Conservation (phyloP, 495 filamentous ascomycete species). For the Penicillium angulare region DNA sequence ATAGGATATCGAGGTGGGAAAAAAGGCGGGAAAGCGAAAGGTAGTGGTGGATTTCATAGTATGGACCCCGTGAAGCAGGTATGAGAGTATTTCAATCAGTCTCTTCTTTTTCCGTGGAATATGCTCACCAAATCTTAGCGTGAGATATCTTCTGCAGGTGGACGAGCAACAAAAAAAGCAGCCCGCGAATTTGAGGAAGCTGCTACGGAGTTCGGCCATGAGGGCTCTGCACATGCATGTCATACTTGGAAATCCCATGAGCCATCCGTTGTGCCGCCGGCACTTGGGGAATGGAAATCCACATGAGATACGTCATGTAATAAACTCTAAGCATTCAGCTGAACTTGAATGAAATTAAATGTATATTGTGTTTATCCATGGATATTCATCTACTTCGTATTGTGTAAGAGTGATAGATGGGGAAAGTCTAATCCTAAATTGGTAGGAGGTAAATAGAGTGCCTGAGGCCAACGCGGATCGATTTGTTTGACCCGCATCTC, state of each 20-base stretch:
- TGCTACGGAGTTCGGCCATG: conserved; percentile 1
- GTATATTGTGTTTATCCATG: background rate
- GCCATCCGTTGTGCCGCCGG: conserved; percentile 21
- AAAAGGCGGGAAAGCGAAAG: conserved; percentile 27
- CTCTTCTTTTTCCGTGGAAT: background rate
- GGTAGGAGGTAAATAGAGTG: conserved; percentile 27
- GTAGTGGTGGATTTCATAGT: conserved; percentile 26
- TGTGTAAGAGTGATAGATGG: background rate
- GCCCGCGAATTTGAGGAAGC: conserved; percentile 6
- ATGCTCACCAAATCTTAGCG: conserved; percentile 18
- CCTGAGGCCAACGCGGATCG: conserved; percentile 14
- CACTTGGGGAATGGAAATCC: conserved; percentile 26
- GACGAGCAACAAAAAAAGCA: conserved; percentile 34
- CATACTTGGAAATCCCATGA: conserved; percentile 9
- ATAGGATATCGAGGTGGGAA: conserved; percentile 40
- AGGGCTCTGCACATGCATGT: background rate
- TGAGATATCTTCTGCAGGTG: conserved; percentile 53
- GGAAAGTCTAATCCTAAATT: conserved; percentile 9
- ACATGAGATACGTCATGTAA: too few species aligned
- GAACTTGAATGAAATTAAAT: background rate
- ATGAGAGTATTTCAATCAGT: conserved; percentile 3
- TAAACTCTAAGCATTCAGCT: too few species aligned
- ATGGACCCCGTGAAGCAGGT: conserved; percentile 52
- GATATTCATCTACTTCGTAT: too few species aligned
- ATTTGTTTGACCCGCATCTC: conserved; percentile 6